A percentile compares a stretch with the other conserved stretches of the same genome.
Evolutionary conservation across 2,329 filamentous ascomycete genomes (phyloP).

Genomic region (Raffaelea albimanens): DNA sequence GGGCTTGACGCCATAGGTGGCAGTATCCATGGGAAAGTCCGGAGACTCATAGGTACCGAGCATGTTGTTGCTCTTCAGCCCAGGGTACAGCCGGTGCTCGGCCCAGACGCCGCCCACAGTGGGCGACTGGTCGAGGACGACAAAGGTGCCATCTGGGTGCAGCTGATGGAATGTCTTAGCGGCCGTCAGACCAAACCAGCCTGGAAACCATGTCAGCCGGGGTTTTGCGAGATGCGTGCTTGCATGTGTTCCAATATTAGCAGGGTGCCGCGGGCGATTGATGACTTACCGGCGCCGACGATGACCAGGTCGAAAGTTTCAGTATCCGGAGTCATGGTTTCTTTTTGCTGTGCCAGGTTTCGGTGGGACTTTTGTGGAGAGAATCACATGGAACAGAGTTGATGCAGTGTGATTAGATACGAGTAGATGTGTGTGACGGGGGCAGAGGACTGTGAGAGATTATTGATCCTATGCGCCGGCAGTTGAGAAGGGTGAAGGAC

Average conservation of each 20-base stretch:
- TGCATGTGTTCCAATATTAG: not conserved
- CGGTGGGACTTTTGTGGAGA: not conserved
- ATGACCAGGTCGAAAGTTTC: conserved; percentile 38
- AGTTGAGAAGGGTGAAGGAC: too few species aligned
- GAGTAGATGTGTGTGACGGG: too few species aligned
- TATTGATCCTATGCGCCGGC: too few species aligned
- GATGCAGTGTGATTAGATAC: too few species aligned
- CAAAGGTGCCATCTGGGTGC: conserved; percentile 45
- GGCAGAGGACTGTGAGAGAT: too few species aligned
- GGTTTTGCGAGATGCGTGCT: not conserved
- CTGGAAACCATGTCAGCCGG: conserved; percentile 8
- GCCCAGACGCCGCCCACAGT: conserved; percentile 64
- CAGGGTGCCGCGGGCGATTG: not conserved
- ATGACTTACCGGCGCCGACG: conserved; percentile 43
- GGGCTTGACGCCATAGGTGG: conserved; percentile 36
- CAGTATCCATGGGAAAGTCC: conserved; percentile 60
- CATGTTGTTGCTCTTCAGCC: conserved; percentile 66
- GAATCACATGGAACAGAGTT: not conserved
- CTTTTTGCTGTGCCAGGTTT: not conserved
- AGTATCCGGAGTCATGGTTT: conserved; percentile 18
- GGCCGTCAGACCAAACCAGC: conserved; percentile 41
- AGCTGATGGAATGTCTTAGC: conserved; percentile 53
- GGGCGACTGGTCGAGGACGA: conserved; percentile 46
- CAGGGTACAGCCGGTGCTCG: conserved; percentile 55
- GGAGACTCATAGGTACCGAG: conserved; percentile 63